Conservation (phyloP, 306 rosid genomes). For the Casuarina cunninghamiana region DNA sequence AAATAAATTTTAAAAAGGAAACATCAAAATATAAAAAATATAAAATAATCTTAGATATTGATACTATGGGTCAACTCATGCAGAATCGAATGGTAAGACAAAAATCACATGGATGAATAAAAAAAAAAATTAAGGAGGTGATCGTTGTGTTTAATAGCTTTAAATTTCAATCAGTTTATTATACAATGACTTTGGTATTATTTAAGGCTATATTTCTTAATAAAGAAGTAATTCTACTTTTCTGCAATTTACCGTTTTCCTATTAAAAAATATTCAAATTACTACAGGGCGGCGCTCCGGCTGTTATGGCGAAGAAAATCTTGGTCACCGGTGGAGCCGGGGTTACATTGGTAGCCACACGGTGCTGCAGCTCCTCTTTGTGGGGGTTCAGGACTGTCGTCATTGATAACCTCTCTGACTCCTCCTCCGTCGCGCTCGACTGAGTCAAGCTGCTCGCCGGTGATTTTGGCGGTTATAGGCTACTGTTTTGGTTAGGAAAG, state of each 20-base stretch:
- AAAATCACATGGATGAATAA: no score
- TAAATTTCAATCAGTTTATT: no score
- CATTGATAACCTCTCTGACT: constrained; percentile 82
- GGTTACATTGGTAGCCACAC: constrained; percentile 95
- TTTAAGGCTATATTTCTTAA: not conserved
- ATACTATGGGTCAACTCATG: no score
- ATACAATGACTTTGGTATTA: no score
- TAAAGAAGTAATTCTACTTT: no score
- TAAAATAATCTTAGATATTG: no score
- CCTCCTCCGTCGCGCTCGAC: constrained; percentile 58
- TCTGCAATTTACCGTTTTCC: not conserved
- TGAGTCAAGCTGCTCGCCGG: constrained; percentile 80
- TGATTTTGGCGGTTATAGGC: constrained; percentile 43
- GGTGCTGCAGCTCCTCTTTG: constrained; percentile 76
- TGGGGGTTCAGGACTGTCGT: constrained; percentile 72
- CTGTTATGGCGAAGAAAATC: constrained; percentile 49
- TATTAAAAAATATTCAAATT: not conserved
- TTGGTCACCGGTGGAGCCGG: constrained; percentile 90
- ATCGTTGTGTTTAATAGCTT: no score
- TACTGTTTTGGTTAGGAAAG: not conserved
- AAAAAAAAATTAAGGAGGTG: no score
- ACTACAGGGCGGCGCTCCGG: not conserved
- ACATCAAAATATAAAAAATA: no score
- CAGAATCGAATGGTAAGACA: no score
- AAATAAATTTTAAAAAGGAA: no score